phyloP scores from a whole-genome alignment of 306 rosid species.

The Vigna unguiculata region DNA sequence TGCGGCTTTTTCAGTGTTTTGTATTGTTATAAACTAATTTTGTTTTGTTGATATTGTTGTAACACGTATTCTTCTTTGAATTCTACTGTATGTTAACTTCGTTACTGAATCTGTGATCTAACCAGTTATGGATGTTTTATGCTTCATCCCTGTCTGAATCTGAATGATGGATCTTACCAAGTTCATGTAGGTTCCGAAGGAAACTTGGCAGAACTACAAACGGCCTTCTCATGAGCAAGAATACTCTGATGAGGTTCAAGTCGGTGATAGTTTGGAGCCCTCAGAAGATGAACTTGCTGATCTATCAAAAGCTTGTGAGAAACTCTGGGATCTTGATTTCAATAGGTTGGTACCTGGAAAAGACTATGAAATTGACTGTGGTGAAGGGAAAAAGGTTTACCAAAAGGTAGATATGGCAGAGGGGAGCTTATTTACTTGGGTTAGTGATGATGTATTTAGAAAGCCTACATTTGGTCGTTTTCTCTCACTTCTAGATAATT shows the following conservation, averaged over 20 bases:
- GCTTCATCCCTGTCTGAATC: constrained; percentile 32
- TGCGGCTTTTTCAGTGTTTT: constrained; percentile 30
- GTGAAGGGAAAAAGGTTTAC: constrained; percentile 84
- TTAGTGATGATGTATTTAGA: constrained; percentile 70
- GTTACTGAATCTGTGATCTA: background rate
- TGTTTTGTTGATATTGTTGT: constrained; percentile 21
- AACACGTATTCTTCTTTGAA: constrained; percentile 8
- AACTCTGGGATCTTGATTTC: constrained; percentile 86
- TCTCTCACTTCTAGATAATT: constrained; percentile 89
- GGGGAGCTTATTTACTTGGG: constrained; percentile 78
- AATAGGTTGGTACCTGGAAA: constrained; percentile 80
- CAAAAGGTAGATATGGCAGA: constrained; percentile 79
- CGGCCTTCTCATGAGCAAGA: constrained; percentile 74
- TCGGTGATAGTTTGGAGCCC: constrained; percentile 61
- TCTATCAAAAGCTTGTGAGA: constrained; percentile 76
- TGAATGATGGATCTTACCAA: constrained; percentile 32
- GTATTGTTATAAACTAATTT: constrained; percentile 11
- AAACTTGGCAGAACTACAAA: constrained; percentile 75
- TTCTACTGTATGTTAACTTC: constrained; percentile 13
- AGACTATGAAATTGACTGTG: constrained; percentile 94
- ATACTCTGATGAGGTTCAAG: constrained; percentile 73
- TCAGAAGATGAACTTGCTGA: constrained; percentile 79
- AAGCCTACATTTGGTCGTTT: constrained; percentile 84
- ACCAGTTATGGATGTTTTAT: constrained; percentile 25
- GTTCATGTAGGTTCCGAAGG: constrained; percentile 68